These are phyloP conservation scores for Penicillium fimorum DNA, from an alignment of 495 filamentous ascomycete genomes.

Conservation along the genomic window DNA sequence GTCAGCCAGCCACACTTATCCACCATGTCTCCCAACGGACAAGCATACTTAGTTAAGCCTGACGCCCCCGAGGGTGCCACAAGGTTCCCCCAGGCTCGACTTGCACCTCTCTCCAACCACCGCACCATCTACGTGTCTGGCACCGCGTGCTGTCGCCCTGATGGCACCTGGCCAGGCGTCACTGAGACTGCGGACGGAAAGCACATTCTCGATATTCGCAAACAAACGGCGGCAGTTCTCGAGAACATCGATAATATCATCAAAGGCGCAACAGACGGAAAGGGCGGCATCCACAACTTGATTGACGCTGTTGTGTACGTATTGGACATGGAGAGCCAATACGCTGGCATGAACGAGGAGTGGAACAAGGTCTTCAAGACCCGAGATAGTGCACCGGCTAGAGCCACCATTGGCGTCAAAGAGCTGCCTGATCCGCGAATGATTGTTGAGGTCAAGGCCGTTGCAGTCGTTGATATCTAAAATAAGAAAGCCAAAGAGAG, in stretches of 20 bases:
- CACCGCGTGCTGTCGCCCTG: constrained; percentile 23
- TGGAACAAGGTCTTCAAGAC: constrained; percentile 40
- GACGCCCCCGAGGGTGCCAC: constrained; percentile 23
- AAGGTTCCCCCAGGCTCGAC: constrained; percentile 32
- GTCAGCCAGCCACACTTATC: neutral
- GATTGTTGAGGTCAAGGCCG: constrained; percentile 35
- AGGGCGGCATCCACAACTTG: constrained; percentile 31
- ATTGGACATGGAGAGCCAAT: constrained; percentile 36
- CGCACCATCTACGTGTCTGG: constrained; percentile 37
- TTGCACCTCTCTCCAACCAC: constrained; percentile 28
- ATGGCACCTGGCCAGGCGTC: constrained; percentile 28
- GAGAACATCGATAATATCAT: constrained; percentile 35
- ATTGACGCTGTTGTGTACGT: constrained; percentile 37
- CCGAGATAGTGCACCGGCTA: constrained; percentile 30
- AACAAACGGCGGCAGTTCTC: constrained; percentile 36
- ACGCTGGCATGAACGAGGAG: constrained; percentile 42
- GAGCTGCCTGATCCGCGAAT: constrained; percentile 37
- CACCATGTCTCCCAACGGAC: constrained; percentile 31
- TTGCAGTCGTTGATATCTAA: neutral
- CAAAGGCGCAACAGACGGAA: constrained; percentile 30
- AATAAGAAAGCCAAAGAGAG: neutral
- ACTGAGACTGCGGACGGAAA: constrained; percentile 33
- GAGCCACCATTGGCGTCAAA: constrained; percentile 35
- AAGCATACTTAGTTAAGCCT: constrained; percentile 37
- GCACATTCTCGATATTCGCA: constrained; percentile 28